A percentile compares a stretch with the other conserved stretches of the same genome.
Evolutionary conservation across 139 green algal species (phyloP).

Genomic region (Limnomonas spitsbergensis): DNA sequence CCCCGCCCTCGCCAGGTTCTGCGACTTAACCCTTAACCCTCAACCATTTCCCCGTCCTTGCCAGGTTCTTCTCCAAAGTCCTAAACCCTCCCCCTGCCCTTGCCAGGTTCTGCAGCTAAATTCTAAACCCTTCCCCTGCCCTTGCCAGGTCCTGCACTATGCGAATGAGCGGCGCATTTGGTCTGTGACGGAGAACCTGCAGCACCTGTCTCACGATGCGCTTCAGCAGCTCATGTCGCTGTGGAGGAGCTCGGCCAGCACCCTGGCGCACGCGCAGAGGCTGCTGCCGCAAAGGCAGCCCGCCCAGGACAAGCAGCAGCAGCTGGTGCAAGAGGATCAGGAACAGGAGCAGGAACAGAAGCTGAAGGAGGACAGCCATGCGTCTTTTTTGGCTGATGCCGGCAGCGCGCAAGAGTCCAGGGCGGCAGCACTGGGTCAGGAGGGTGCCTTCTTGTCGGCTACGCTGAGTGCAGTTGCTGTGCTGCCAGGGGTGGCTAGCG

Average conservation of each 20-base stretch:
- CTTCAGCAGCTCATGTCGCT: not conserved
- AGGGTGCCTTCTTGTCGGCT: not conserved
- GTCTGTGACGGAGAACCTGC: not conserved
- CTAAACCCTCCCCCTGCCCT: too few species aligned
- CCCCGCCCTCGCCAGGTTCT: too few species aligned
- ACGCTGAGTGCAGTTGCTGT: not conserved
- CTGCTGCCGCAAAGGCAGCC: not conserved
- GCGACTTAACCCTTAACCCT: too few species aligned
- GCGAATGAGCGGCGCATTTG: not conserved
- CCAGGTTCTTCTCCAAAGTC: too few species aligned
- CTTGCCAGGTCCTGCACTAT: slow-evolving; percentile 16
- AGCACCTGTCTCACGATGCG: not conserved
- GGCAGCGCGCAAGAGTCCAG: not conserved
- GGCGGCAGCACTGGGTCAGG: not conserved
- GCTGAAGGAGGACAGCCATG: too few species aligned
- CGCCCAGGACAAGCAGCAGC: too few species aligned
- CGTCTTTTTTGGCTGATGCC: too few species aligned
- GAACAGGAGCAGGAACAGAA: too few species aligned
- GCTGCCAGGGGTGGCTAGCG: not conserved
- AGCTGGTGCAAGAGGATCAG: too few species aligned
- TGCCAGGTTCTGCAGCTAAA: too few species aligned
- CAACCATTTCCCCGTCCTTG: too few species aligned
- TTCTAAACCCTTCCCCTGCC: too few species aligned
- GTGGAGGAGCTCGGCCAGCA: not conserved
- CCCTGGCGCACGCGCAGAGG: not conserved